A percentile compares a stretch with the other conserved stretches of the same genome.
Evolutionary conservation across 139 green algal genomes (phyloP).

Genomic region (Asterochloris sp.): DNA sequence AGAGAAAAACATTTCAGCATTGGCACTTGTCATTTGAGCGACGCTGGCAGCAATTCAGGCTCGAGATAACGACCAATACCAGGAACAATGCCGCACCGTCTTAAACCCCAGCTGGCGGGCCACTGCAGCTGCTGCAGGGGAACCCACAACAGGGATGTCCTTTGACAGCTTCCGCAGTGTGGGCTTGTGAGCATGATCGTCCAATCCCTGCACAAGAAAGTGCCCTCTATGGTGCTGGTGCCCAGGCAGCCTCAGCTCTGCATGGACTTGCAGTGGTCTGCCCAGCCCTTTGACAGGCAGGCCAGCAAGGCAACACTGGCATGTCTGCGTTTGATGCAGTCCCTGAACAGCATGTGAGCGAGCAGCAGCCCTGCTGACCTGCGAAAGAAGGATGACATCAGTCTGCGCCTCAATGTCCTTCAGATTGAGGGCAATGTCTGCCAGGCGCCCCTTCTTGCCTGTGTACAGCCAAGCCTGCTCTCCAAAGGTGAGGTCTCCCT

Average conservation of each 20-base stretch:
- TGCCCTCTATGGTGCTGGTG: neutral
- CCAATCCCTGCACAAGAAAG: conserved; percentile 35
- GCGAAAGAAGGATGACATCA: conserved; percentile 70
- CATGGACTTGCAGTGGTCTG: neutral
- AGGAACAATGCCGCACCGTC: no score
- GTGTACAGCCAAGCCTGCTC: conserved; percentile 62
- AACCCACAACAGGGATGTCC: conserved; percentile 58
- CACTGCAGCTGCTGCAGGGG: conserved; percentile 51
- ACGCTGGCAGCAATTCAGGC: no score
- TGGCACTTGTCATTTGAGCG: no score
- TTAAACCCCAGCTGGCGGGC: conserved; percentile 62
- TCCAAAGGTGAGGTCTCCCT: conserved; percentile 70
- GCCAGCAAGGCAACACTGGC: neutral
- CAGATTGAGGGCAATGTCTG: conserved; percentile 38
- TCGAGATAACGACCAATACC: no score
- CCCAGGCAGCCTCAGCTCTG: neutral
- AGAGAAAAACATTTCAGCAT: no score
- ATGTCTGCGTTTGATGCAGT: neutral
- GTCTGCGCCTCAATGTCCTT: conserved; percentile 47
- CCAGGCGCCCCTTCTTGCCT: conserved; percentile 53
- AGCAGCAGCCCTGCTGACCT: conserved; percentile 34
- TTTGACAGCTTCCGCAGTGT: conserved; percentile 63
- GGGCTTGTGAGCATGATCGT: conserved; percentile 77
- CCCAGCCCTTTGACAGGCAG: neutral
- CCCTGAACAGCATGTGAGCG: neutral